phyloP scores from a whole-genome alignment of 148 eudicot genomes.

The Chenopodium formosanum region DNA sequence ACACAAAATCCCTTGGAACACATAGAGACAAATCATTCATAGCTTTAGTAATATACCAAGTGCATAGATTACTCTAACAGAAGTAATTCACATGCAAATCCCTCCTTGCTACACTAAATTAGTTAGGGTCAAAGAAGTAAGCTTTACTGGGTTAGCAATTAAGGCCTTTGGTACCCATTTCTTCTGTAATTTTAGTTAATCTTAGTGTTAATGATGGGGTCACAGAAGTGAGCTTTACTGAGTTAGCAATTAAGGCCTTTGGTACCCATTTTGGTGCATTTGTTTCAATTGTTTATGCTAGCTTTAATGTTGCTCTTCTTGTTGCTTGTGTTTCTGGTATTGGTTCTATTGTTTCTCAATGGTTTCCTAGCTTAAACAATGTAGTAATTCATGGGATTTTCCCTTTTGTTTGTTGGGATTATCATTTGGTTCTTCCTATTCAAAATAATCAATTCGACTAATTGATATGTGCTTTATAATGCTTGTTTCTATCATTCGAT shows the following conservation, averaged over 20 bases:
- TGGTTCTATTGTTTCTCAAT: slow-evolving; percentile 55
- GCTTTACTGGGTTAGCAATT: too few species aligned
- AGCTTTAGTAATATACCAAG: too few species aligned
- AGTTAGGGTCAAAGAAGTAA: too few species aligned
- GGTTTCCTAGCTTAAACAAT: slow-evolving; percentile 44
- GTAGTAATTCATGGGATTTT: slow-evolving; percentile 42
- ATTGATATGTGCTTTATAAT: slow-evolving; percentile 54
- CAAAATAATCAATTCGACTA: slow-evolving; percentile 44
- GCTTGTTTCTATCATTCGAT: slow-evolving; percentile 51
- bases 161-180: slow-evolving; percentile 23
- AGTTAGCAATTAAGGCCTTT: slow-evolving; percentile 52
- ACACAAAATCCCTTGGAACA: too few species aligned
- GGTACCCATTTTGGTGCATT: slow-evolving; percentile 52
- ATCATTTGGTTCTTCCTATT: slow-evolving; percentile 51
- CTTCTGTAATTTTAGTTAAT: slow-evolving; percentile 62
- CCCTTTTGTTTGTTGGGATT: slow-evolving; percentile 44
- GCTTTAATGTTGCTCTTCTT: slow-evolving; percentile 62
- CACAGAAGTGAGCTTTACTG: slow-evolving; percentile 64
- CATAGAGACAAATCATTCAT: too few species aligned
- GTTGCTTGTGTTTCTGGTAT: slow-evolving; percentile 76
- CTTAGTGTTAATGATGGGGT: slow-evolving; percentile 65
- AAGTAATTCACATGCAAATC: too few species aligned
- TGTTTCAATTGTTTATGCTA: slow-evolving; percentile 58
- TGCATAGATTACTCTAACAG: too few species aligned
- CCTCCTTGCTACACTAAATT: too few species aligned